Base-by-base conservation (phyloP, 139 green algal species). In the Volvox africanus region DNA sequence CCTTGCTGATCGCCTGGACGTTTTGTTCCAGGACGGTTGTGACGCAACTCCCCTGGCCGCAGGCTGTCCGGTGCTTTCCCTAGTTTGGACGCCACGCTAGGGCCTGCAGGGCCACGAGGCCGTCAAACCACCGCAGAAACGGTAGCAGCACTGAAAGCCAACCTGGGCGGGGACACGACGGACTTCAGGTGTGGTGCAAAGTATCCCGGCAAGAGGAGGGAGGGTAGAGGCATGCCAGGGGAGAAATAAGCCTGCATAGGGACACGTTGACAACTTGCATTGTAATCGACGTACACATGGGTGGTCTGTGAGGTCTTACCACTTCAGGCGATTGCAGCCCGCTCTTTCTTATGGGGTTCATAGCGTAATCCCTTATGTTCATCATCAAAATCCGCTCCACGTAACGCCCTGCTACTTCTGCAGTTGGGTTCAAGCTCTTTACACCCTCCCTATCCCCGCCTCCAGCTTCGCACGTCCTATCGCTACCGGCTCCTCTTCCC, bases 51-150 rank as follows among this genome's bases (percentile, higher is more conserved):
- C 75, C 17, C n/a, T 81, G n/a, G 71, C 28, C 50, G 13, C 73
- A 65, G 86, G 73, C 65, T 81, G 3, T 35, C n/a, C 1, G 67
- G 50, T 5, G 24, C 55, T 0, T 50, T 78, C n/a, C 67, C 89
- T 0, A 80, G 61, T 0, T 33, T 87, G 32, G 82, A 89, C 0
- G 67, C 50, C 76, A 69, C 62, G 24, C 30, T 89, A 33, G 67
- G 44, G 35, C 24, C 67, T 11, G 30, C 32, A 30, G 19, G 35
- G 20, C 26, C 36, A 33, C 20, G 14, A 20, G 75, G 75, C 61
- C 85, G 83, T 0, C 89, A 82, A 5, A 91, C 88, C n/a, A 50
- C 92, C 24, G 92, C 92, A 1, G 92, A 92, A 35, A 93, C 92
- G 16, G 86, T 92, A 18, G 82, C 88, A 0, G 80, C 79, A 0